These are phyloP conservation scores for Talaromyces atroroseus DNA, from an alignment of 2,329 filamentous ascomycete species.

Conservation along the genomic window DNA sequence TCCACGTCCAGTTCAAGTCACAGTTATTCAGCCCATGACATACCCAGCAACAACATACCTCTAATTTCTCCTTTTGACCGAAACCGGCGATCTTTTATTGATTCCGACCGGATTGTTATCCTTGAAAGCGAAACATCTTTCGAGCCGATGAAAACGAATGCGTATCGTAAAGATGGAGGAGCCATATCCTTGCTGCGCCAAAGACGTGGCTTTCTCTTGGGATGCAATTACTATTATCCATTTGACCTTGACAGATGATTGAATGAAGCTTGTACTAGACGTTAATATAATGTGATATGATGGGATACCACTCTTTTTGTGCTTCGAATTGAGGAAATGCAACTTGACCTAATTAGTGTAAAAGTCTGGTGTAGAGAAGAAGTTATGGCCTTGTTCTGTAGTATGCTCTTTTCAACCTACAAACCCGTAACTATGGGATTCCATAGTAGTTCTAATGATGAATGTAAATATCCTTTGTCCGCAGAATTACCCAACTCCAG, in stretches of 20 bases:
- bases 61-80: neutral
- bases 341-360: neutral
- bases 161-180: neutral
- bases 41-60: neutral
- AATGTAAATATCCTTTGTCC: neutral
- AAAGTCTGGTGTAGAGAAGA: neutral
- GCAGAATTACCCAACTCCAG: neutral
- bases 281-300: conserved; percentile 9
- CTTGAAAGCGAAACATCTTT: neutral
- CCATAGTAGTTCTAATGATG: neutral
- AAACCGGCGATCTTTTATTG: neutral
- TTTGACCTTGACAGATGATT: neutral
- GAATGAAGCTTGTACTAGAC: conserved; percentile 5
- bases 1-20: neutral
- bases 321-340: neutral
- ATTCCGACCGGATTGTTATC: neutral
- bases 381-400: too few relatives aligned
- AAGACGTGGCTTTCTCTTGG: neutral
- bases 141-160: neutral
- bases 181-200: neutral
- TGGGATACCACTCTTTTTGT: neutral
- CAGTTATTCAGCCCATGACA: neutral
- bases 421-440: neutral
- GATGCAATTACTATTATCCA: neutral
- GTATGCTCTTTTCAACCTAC: too few relatives aligned